These are phyloP conservation scores for Rhazya stricta DNA, from an alignment of 257 asterid species.

Conservation along the genomic window DNA sequence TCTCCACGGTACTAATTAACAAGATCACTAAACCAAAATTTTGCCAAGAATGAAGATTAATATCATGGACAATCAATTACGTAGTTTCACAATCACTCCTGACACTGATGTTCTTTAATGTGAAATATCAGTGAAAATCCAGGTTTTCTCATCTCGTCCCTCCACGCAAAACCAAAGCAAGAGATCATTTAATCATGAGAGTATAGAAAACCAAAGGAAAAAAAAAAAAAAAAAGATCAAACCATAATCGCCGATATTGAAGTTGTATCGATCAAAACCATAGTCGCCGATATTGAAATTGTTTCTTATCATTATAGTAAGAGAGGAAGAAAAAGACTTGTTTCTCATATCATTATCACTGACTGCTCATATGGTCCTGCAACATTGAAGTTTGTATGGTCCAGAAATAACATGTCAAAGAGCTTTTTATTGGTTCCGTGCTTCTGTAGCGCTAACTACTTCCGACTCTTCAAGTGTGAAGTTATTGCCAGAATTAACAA, in stretches of 20 bases:
- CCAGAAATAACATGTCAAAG: slow-evolving; percentile 1
- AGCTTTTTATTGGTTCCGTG: not conserved
- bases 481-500: no score
- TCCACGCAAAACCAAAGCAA: not conserved
- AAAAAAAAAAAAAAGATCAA: no score
- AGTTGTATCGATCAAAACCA: no score
- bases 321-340: not conserved
- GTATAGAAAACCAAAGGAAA: no score
- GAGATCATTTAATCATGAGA: not conserved
- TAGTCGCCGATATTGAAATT: no score
- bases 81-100: no score
- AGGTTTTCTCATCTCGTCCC: no score
- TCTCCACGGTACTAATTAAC: no score
- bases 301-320: not conserved
- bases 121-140: not conserved
- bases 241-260: not conserved
- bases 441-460: not conserved
- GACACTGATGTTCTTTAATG: no score
- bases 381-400: not conserved
- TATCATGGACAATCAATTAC: no score
- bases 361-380: slow-evolving; percentile 5
- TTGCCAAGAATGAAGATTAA: no score
- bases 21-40: no score
- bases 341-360: not conserved
- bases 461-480: not conserved